Conservation (phyloP, 352 stramenopile species). For the Pythium dissotocum region DNA sequence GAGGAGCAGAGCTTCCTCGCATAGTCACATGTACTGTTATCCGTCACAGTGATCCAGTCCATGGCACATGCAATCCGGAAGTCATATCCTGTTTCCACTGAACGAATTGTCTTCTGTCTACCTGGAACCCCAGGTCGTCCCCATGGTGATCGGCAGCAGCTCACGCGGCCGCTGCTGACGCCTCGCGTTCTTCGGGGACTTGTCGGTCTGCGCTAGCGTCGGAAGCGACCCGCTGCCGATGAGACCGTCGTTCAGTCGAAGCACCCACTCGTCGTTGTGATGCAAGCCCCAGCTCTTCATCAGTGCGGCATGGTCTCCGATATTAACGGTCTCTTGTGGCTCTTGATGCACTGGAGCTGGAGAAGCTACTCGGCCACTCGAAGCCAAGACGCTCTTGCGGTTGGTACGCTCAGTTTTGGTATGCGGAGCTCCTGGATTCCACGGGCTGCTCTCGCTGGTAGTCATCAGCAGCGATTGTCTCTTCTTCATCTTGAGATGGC, state of each 20-base stretch:
- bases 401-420: neutral
- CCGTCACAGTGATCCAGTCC: too few relatives aligned
- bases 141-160: neutral
- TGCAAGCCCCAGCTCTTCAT: conserved; percentile 1
- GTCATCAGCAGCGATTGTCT: conserved; percentile 6
- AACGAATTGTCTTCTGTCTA: neutral
- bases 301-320: neutral
- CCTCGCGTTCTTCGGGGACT: neutral
- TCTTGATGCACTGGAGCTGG: neutral
- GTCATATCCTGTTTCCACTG: neutral
- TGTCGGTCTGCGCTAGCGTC: neutral
- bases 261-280: conserved; percentile 4
- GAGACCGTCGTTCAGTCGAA: conserved; percentile 5
- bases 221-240: conserved; percentile 10
- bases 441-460: neutral
- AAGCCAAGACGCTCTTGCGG: neutral
- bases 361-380: neutral
- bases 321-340: neutral
- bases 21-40: too few relatives aligned
- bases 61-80: too few relatives aligned
- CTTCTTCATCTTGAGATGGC: conserved; percentile 10
- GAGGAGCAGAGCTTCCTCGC: too few relatives aligned
- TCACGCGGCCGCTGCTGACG: neutral
- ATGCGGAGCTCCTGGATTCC: neutral
- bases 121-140: neutral